Conservation (phyloP, 1,139 yeast species). For the Geotrichum cucujoidarum region DNA sequence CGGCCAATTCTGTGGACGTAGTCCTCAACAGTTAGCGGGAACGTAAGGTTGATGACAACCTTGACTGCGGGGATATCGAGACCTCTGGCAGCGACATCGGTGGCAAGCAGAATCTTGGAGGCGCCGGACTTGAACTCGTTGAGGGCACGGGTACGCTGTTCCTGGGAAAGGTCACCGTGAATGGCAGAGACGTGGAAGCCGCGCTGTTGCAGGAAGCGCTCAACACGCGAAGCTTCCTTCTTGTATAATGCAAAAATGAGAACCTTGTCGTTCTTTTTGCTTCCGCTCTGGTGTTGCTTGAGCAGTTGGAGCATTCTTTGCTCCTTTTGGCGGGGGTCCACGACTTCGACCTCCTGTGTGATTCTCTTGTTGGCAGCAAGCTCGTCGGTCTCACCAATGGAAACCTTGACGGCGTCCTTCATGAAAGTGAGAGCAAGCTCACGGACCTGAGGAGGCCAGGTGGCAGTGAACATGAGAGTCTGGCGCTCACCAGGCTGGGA, state of each 20-base stretch:
- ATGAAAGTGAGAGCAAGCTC: slow-evolving; percentile 71
- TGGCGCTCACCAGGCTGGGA: slow-evolving; percentile 48
- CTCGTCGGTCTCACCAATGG: slow-evolving; percentile 93
- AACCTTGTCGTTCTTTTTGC: slow-evolving; percentile 64
- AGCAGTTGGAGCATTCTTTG: slow-evolving; percentile 65
- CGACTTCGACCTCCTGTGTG: slow-evolving; percentile 87
- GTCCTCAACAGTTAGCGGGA: slow-evolving; percentile 96
- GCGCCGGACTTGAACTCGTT: slow-evolving; percentile 80
- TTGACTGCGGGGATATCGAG: slow-evolving; percentile 96
- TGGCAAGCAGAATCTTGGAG: slow-evolving; percentile 75
- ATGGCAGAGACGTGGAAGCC: slow-evolving; percentile 85
- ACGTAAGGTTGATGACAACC: slow-evolving; percentile 90
- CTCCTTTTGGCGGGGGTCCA: slow-evolving; percentile 81
- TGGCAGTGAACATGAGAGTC: slow-evolving; percentile 85
- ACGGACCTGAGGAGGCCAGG: slow-evolving; percentile 91
- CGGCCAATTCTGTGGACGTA: slow-evolving; percentile 97
- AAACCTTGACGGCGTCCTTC: slow-evolving; percentile 75
- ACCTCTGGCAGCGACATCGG: slow-evolving; percentile 99
- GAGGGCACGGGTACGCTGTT: slow-evolving; percentile 84
- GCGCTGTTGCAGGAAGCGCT: slow-evolving; percentile 62
- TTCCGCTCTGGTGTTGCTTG: slow-evolving; percentile 66
- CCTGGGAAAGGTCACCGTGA: slow-evolving; percentile 93
- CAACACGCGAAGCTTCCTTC: slow-evolving; percentile 92
- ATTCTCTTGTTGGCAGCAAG: slow-evolving; percentile 90
- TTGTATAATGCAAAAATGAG: slow-evolving; percentile 90